Evolutionary conservation across 306 rosid genomes (phyloP), one percentile per base, ranked within the genome.

Genomic region (Crotalaria pallida): DNA sequence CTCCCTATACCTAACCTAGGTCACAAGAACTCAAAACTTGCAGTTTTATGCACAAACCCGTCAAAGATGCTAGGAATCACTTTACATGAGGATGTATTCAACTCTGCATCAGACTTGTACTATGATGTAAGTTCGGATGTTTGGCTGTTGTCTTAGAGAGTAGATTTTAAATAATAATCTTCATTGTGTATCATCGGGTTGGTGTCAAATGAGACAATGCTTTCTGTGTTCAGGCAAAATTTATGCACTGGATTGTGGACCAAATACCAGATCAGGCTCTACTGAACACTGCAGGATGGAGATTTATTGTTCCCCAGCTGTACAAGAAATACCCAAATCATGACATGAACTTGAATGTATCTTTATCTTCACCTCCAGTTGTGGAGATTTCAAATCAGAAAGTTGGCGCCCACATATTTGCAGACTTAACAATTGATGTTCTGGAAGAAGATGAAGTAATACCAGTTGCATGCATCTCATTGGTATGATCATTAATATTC

Each of bases 231-330:
- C 88, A 90, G 98, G 96, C 91, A 67, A 84, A 89, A 2, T 94
- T 94, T 81, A 88, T 94, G 98, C 90, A 81, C 71, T 94, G 98
- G 98, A 59, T 84, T 77, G 93, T 94, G 57, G 90, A 88, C 72
- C 77, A 90, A 77, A 56, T 94, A 77, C 96, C 98, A 26, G 88
- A 90, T 80, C 97, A 88, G 69, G 80, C 90, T 41, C 80, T 90
- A 76, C 51, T 90, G 76, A 94, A 88, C 84, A 94, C 96, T 12
- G 95, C 94, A 48, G 97, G 86, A 72, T 94, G 97, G 96, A 90
- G 94, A 94, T 90, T 84, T 80, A 79, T 94, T 56, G 55, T 94
- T 79, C 98, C 97, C 67, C 97, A 90, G 66, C 81, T 94, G 36
- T 94, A 90, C 89, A 85, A 76, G 87, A 94, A 90, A 77, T 94